Evolutionary conservation across 306 rosid genomes (phyloP).

Genomic region (Trifolium fragiferum): DNA sequence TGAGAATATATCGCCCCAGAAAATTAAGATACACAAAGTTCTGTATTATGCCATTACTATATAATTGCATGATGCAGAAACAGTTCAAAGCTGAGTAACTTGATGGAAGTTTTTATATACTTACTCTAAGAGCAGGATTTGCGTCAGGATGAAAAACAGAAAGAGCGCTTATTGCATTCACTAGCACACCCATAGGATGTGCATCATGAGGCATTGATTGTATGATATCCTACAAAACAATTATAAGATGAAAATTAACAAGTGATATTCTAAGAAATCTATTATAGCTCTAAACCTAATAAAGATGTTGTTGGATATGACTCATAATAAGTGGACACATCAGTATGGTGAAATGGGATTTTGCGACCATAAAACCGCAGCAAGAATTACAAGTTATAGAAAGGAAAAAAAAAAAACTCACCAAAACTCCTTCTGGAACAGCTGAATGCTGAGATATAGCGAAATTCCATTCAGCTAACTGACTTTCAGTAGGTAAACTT

Average conservation of each 20-base stretch:
- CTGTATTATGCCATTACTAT: not conserved
- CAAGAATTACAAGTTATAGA: not conserved
- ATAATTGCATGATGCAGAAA: constrained; percentile 13
- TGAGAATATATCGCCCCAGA: not conserved
- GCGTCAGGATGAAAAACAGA: constrained; percentile 90
- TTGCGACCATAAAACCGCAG: not conserved
- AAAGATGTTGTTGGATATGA: too few relatives aligned
- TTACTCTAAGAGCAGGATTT: constrained; percentile 86
- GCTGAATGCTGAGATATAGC: too few relatives aligned
- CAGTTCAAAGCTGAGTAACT: constrained; percentile 20
- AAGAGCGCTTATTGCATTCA: constrained; percentile 82
- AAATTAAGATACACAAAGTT: not conserved
- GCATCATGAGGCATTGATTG: constrained; percentile 97
- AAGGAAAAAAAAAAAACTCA: too few relatives aligned
- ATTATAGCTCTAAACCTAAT: too few relatives aligned
- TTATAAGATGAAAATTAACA: not conserved
- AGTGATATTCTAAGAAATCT: not conserved
- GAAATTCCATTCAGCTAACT: too few relatives aligned
- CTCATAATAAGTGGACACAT: too few relatives aligned
- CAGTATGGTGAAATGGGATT: not conserved
- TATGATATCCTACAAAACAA: constrained; percentile 71
- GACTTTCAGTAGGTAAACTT: too few relatives aligned
- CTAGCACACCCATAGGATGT: constrained; percentile 95
- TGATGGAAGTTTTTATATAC: constrained; percentile 32
- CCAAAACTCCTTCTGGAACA: too few relatives aligned